A percentile compares a stretch with the other conserved stretches of the same genome.
Evolutionary conservation across 257 asterid genomes (phyloP).

Genomic region (Solanum boliviense): DNA sequence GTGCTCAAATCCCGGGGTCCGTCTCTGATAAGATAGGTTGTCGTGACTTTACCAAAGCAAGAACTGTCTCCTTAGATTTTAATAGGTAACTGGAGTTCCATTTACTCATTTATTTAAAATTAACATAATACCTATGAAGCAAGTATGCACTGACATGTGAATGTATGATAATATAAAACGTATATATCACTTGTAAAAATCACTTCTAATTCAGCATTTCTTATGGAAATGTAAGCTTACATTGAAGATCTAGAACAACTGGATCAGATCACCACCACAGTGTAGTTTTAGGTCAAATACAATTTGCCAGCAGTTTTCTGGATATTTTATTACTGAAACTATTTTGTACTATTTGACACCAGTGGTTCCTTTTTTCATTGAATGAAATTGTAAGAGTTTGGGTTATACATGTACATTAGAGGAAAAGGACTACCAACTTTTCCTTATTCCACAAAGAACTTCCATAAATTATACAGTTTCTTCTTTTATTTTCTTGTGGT

Average conservation of each 20-base stretch:
- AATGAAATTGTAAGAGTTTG: background rate
- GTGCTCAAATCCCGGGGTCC: background rate
- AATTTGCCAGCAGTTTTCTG: background rate
- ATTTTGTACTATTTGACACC: background rate
- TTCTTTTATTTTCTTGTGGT: background rate
- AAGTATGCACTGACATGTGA: background rate
- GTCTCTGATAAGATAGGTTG: background rate
- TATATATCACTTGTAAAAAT: background rate
- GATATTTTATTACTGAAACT: background rate
- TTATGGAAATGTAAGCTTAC: background rate
- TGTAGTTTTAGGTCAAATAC: background rate
- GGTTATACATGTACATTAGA: background rate
- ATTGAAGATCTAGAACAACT: background rate
- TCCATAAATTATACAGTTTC: background rate
- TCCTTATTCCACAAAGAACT: background rate
- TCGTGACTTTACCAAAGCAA: background rate
- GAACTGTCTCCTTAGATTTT: background rate
- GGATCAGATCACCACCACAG: background rate
- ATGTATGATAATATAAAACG: background rate
- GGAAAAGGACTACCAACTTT: background rate
- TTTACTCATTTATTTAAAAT: background rate
- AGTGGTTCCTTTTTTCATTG: background rate
- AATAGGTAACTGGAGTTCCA: background rate
- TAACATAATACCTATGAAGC: background rate
- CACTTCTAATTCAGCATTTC: background rate